Evolutionary conservation across 2,329 filamentous ascomycete species (phyloP), one percentile per base, ranked within the genome.

Genomic region (Dactylellina drechsleri): DNA sequence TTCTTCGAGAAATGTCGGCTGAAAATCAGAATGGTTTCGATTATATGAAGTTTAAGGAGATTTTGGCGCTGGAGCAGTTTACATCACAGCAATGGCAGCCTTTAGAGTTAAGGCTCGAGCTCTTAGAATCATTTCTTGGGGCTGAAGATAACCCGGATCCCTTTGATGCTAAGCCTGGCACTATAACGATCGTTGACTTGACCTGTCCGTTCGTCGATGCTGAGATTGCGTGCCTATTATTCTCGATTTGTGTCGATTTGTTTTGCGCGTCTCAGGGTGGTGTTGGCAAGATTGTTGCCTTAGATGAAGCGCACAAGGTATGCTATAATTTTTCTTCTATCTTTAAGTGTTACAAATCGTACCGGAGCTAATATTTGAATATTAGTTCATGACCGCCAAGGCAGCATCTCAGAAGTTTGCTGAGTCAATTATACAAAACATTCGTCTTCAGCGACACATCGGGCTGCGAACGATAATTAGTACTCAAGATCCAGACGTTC

Each of bases 401-500:
- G 80, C 84, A 0, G 87, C 89, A 47, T 86, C 87, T 0, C 80
- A 82, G 1, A 83, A 82, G 0, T 84, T 93, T 28, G 92, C 90
- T 0, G 84, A 90, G 4, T 84, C 84, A 0, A 83, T 93, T 0
- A 83, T 92, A 0, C 83, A 84, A 0, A 86, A 87, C 0, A 90
- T 94, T 77, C 86, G 91, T 0, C 84, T 90, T 16, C 91, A 94
- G 80, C 87, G 91, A 0, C 91, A 94, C 79, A 81, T 88, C 0
- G 91, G 85, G 0, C 84, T 86, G 0, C 85, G 91, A 0, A 84
- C 93, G 3, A 80, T 94, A 49, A 89, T 94, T 36, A 89, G 90
- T 0, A 94, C 91, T 0, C 91, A 95, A 79, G 91, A 94, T 78
- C 91, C 91, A 0, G 92, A 90, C 0, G 85, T 93, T 2, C 89